Percentiles rank a stretch among this genome's conserved stretches.
Evolutionary conservation across 2,329 filamentous ascomycete genomes (phyloP).

Genomic region (Thyridium curvatum): DNA sequence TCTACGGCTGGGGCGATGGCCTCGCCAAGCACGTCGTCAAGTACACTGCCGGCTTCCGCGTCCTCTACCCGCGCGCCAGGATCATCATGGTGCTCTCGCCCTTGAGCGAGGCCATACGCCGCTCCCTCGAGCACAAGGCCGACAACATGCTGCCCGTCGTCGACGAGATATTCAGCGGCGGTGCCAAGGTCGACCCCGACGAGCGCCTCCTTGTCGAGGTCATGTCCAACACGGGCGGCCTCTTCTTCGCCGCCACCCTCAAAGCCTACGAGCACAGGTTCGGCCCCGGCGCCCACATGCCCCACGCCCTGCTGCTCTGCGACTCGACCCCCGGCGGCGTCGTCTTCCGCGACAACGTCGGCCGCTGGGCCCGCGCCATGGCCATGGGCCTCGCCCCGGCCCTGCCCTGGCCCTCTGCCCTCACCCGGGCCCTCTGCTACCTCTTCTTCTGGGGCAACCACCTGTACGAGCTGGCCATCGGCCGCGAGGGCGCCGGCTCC

Average conservation of each 20-base stretch:
- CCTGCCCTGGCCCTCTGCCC: slow-evolving; percentile 41
- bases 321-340: slow-evolving; percentile 49
- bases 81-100: slow-evolving; percentile 46
- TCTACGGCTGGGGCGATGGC: slow-evolving; percentile 54
- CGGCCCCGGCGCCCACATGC: slow-evolving; percentile 26
- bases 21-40: slow-evolving; percentile 48
- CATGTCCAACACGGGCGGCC: slow-evolving; percentile 54
- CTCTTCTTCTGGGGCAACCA: slow-evolving; percentile 30
- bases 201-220: slow-evolving; percentile 40
- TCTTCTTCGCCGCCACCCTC: slow-evolving; percentile 42
- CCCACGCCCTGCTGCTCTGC: slow-evolving; percentile 39
- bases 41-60: slow-evolving; percentile 45
- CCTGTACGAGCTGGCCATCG: slow-evolving; percentile 24
- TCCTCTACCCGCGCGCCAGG: slow-evolving; percentile 41
- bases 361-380: slow-evolving; percentile 47
- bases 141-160: slow-evolving; percentile 38
- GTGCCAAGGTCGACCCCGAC: slow-evolving; percentile 8
- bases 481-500: slow-evolving; percentile 31
- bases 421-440: slow-evolving; percentile 41
- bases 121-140: slow-evolving; percentile 34
- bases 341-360: slow-evolving; percentile 33
- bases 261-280: slow-evolving; percentile 35
- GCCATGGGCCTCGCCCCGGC: slow-evolving; percentile 37
- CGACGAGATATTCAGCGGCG: slow-evolving; percentile 25
- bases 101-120: slow-evolving; percentile 39